Evolutionary conservation across 345 rosid species (phyloP).

Genomic region (Eucalyptus fibrosa): DNA sequence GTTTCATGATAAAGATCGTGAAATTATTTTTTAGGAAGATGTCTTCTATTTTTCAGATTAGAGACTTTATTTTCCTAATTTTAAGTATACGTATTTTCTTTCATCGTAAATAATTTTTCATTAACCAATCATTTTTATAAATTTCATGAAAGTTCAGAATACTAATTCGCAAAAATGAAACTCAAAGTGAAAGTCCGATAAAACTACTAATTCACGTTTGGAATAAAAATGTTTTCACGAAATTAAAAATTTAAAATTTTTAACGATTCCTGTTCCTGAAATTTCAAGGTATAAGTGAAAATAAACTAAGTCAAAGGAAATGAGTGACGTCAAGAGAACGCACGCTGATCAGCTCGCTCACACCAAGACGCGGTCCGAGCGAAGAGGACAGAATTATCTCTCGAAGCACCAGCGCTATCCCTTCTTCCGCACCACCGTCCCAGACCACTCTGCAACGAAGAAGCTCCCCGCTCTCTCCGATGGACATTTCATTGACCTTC

Average conservation of each 20-base stretch:
- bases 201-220: no score
- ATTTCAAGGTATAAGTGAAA: not conserved
- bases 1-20: rapidly evolving
- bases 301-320: not conserved
- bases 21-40: not conserved
- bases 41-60: not conserved
- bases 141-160: not conserved
- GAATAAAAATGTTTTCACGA: no score
- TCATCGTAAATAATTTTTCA: not conserved
- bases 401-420: not conserved
- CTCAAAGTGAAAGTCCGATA: no score
- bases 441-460: not conserved
- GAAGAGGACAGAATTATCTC: not conserved
- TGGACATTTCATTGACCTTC: not conserved
- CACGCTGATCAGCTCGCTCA: not conserved
- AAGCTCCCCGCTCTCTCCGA: not conserved
- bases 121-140: not conserved
- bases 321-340: not conserved
- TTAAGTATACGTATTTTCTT: rapidly evolving
- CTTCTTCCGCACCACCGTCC: not conserved
- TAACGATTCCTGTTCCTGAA: no score
- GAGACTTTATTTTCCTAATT: not conserved
- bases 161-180: no score
- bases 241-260: no score
- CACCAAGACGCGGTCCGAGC: not conserved